Evolutionary conservation across 1,284 basidiomycete species (phyloP), one percentile per base, ranked within the genome.

Genomic region (Apiotrichum siamense): DNA sequence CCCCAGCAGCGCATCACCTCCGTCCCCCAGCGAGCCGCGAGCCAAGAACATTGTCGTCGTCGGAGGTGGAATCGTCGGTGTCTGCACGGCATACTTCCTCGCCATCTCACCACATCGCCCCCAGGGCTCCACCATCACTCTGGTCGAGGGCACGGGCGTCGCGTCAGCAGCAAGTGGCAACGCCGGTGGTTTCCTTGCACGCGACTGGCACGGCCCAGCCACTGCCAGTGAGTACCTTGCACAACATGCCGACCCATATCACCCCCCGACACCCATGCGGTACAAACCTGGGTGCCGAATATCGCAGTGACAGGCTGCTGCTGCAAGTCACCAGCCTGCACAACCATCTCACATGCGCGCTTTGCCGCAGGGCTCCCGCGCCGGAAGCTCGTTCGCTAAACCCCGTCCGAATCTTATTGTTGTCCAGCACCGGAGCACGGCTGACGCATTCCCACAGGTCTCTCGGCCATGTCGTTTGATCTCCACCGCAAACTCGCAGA

Each of bases 131-230:
- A 57, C 54, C 20, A 67, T 78, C 48, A 77, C 75, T 1, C 69
- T 97, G 7, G 70, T 96, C 44, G 92, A 97, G 73, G 85, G 87
- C 3, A 88, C 85, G 1, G 68, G 64, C 6, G 72, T 81, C 13
- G 81, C 80, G 0, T 74, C 78, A 7, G 82, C 73, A 0, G 88
- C 91, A 1, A 87, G 84, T 0, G 92, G 92, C 6, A 94, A 94
- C 68, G 87, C 88, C 0, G 92, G 90, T 3, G 92, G 92, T 0
- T 83, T 97, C n/a, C 79, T 97, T 21, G 90, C 92, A 0, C 79
- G 82, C 49, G 85, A 90, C 65, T 85, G 83, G 84, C 82, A 83
- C 64, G 73, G 75, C 3, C 66, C 67, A 23, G 72, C 77, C 12
- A 76, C 79, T 27, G 66, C 78, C 2, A 67, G 65, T 60, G 49